These are phyloP conservation scores for Larix kaempferi DNA, from an alignment of 75 land plant species.

Conservation along the genomic window DNA sequence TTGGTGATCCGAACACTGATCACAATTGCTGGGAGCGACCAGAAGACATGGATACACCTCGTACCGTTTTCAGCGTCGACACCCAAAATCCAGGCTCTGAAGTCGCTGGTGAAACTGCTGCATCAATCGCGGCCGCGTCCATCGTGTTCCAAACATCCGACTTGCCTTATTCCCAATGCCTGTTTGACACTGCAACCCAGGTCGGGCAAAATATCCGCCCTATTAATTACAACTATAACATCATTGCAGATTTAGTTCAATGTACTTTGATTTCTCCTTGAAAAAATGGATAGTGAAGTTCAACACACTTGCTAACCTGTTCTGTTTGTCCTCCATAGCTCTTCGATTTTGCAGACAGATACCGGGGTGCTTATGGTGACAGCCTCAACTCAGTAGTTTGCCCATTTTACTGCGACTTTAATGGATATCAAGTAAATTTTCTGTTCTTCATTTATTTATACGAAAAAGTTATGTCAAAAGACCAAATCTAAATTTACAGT, in stretches of 20 bases:
- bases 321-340: slow-evolving; percentile 37
- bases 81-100: slow-evolving; percentile 63
- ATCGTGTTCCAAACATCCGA: slow-evolving; percentile 52
- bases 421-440: slow-evolving; percentile 69
- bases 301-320: too few relatives aligned
- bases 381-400: slow-evolving; percentile 60
- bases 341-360: slow-evolving; percentile 73
- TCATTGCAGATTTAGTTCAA: not conserved
- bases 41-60: slow-evolving; percentile 74
- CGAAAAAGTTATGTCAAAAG: too few relatives aligned
- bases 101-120: slow-evolving; percentile 77
- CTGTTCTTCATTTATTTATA: too few relatives aligned
- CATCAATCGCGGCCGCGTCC: slow-evolving; percentile 78
- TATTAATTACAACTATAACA: too few relatives aligned
- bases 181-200: slow-evolving; percentile 27
- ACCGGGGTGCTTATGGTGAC: slow-evolving; percentile 84
- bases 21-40: slow-evolving; percentile 84
- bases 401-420: slow-evolving; percentile 93
- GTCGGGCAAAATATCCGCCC: not conserved
- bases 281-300: too few relatives aligned
- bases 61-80: slow-evolving; percentile 50
- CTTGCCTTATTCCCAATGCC: slow-evolving; percentile 22
- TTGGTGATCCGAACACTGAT: slow-evolving; percentile 60
- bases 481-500: too few relatives aligned
- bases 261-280: not conserved